Base-by-base conservation (phyloP, 225 moss, liverwort and hornwort genomes). In the Ulota crispa region DNA sequence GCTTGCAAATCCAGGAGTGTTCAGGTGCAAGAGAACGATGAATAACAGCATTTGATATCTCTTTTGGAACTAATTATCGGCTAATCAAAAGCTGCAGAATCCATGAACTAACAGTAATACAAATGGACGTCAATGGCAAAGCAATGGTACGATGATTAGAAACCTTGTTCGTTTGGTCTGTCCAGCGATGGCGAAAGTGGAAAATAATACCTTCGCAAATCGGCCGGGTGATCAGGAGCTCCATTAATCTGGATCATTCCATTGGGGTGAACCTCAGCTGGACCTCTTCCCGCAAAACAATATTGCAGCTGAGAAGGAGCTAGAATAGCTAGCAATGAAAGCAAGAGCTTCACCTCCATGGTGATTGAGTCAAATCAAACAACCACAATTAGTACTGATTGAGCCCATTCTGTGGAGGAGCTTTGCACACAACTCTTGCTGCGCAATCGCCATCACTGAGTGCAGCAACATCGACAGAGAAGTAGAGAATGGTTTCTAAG, bases 171-270 rank as follows among this genome's bases (percentile, higher is more conserved):
- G 9, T 32, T 26, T 62, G 20, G 23, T 43, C 12, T 47, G 27
- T 73, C 4, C 23, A 60, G 56, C 69, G 56, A 64, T 55, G 82
- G 63, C 54, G 78, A 16, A 16, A 69, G 60, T 20, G 0, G 23
- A 19, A 21, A 23, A 20, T 13, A 27, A 14, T 14, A 88, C 87
- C 85, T 85, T 13, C 37, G 74, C 11, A 59, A 63, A 52, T 50
- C 30, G 39, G 4, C 50, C 24, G 64, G 45, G 56, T 11, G 75
- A 65, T 64, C 54, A 13, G 37, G 78, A 64, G 28, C 70, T 84
- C 18, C 81, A 39, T 9, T 37, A 45, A 85, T 70, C 27, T 79
- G 23, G 60, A 82, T 82, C 85, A 84, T 82, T 71, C 85, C 84
- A 11, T 85, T 70, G 2, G 75, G 0, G 2, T 64, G 57, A 56